These are phyloP conservation scores for Colletotrichum chlorophyti DNA, from an alignment of 2,329 filamentous ascomycete genomes.

Conservation along the genomic window DNA sequence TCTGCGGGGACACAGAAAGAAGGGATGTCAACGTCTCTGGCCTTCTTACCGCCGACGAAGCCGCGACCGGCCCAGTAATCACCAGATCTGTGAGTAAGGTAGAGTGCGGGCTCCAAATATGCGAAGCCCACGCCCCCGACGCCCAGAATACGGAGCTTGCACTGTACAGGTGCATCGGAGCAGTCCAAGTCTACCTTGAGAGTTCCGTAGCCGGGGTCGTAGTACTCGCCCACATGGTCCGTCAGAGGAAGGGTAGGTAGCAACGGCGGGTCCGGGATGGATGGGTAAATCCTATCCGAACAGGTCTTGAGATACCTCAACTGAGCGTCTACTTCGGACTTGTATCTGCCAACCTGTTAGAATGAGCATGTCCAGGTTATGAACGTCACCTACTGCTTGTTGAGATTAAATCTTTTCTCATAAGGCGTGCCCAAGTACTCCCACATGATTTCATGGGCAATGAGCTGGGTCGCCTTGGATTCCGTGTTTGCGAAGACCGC, in stretches of 20 bases:
- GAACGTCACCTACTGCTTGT: slow-evolving; percentile 18
- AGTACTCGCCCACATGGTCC: slow-evolving; percentile 48
- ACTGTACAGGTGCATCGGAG: slow-evolving; percentile 9
- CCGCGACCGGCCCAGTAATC: slow-evolving; percentile 29
- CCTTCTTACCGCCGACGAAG: neutral
- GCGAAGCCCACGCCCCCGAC: neutral
- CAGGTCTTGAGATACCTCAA: slow-evolving; percentile 27
- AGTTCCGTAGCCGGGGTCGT: slow-evolving; percentile 37
- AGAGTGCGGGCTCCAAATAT: neutral
- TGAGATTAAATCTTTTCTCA: slow-evolving; percentile 26
- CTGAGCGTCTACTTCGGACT: neutral
- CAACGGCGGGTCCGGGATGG: slow-evolving; percentile 32
- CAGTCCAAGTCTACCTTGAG: slow-evolving; percentile 30
- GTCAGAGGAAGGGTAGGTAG: slow-evolving; percentile 46
- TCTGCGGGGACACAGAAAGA: neutral
- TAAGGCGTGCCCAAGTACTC: slow-evolving; percentile 36
- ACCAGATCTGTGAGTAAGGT: slow-evolving; percentile 30
- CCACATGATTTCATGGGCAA: slow-evolving; percentile 38
- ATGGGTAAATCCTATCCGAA: slow-evolving; percentile 29
- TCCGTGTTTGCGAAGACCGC: slow-evolving; percentile 37
- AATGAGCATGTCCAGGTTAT: too few relatives aligned
- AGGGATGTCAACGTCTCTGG: neutral
- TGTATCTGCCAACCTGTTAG: neutral
- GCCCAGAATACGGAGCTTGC: slow-evolving; percentile 23
- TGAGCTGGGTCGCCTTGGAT: slow-evolving; percentile 22